phyloP scores from a whole-genome alignment of 73 alveolate genomes.

The Paramecium tetraurelia region DNA sequence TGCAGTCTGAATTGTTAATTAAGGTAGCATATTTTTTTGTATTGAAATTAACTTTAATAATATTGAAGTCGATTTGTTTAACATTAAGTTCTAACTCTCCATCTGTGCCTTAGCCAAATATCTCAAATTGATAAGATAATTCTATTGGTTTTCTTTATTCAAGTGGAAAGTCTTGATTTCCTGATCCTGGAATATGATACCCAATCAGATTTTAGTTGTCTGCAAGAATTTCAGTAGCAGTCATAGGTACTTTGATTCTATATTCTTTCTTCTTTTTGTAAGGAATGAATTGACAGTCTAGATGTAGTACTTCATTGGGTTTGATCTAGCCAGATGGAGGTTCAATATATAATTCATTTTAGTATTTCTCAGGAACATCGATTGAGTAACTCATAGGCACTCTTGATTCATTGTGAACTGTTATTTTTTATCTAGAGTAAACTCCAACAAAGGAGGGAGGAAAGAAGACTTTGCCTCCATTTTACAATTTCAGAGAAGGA shows the following conservation, averaged over 20 bases:
- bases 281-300: conserved; percentile 90
- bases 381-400: conserved; percentile 88
- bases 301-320: conserved; percentile 86
- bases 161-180: conserved; percentile 69
- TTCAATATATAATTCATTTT: conserved; percentile 88
- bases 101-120: conserved; percentile 93
- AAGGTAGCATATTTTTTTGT: conserved; percentile 82
- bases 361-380: conserved; percentile 86
- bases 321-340: conserved; percentile 80
- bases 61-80: conserved; percentile 86
- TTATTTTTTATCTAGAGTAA: conserved; percentile 84
- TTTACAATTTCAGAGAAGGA: conserved; percentile 86
- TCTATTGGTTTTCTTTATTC: conserved; percentile 72
- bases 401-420: conserved; percentile 86
- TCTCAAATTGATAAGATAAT: conserved; percentile 71
- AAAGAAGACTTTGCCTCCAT: conserved; percentile 91
- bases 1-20: conserved; percentile 88
- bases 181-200: conserved; percentile 92
- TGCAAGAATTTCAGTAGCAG: conserved; percentile 86
- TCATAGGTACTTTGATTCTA: conserved; percentile 84
- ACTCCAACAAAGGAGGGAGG: conserved; percentile 98
- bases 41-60: conserved; percentile 94
- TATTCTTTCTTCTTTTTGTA: conserved; percentile 80
- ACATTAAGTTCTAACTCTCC: conserved; percentile 88
- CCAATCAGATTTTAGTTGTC: conserved; percentile 87